Conservation (phyloP, 139 green algal species). For the Gonium pectorale region DNA sequence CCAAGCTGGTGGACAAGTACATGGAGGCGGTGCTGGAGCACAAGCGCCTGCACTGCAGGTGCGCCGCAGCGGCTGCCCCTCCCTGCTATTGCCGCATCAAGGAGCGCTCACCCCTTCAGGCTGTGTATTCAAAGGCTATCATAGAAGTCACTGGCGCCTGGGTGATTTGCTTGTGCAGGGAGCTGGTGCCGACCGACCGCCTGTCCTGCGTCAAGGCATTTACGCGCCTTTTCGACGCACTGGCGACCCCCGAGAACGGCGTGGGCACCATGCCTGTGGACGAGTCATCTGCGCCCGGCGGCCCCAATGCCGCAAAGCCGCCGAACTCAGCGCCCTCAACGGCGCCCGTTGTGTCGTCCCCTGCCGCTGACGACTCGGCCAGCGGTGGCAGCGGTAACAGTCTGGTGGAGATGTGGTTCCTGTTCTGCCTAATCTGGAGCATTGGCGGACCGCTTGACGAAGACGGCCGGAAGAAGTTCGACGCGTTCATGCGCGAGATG, state of each 20-base stretch:
- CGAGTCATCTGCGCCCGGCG: not conserved
- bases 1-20: constrained; percentile 80
- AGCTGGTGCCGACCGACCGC: constrained; percentile 81
- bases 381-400: constrained; percentile 64
- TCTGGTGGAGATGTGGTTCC: constrained; percentile 86
- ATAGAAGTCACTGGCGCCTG: too few relatives aligned
- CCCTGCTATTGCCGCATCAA: too few relatives aligned
- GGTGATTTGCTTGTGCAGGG: too few relatives aligned
- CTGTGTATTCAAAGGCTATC: too few relatives aligned
- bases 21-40: constrained; percentile 77
- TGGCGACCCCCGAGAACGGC: constrained; percentile 74
- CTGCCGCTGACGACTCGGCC: constrained; percentile 46
- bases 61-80: too few relatives aligned
- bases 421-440: constrained; percentile 89
- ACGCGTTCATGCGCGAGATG: constrained; percentile 70
- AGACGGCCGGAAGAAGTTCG: constrained; percentile 80
- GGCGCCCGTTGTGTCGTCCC: not conserved
- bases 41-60: constrained; percentile 74
- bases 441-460: constrained; percentile 82
- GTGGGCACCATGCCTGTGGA: constrained; percentile 46
- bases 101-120: too few relatives aligned
- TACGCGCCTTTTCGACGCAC: constrained; percentile 80
- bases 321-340: not conserved
- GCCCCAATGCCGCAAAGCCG: constrained; percentile 1
- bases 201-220: constrained; percentile 78